These are phyloP conservation scores for Talaromyces thailandensis DNA, from an alignment of 495 filamentous ascomycete species.

Conservation along the genomic window DNA sequence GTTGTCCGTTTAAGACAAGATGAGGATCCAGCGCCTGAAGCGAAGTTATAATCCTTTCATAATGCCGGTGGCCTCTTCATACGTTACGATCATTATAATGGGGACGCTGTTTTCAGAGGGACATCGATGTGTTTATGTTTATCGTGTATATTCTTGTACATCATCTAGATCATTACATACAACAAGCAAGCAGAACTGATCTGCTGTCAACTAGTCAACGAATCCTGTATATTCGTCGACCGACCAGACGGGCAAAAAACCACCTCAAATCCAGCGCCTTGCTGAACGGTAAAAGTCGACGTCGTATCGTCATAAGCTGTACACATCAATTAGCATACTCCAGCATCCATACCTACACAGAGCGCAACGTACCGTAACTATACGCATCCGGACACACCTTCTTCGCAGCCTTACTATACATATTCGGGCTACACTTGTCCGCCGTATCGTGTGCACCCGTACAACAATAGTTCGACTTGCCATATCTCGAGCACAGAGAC, in stretches of 20 bases:
- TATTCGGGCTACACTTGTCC: constrained; percentile 46
- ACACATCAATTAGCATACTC: constrained; percentile 2
- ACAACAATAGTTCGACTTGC: constrained; percentile 56
- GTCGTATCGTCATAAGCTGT: constrained; percentile 62
- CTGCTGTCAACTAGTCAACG: background rate
- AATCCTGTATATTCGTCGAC: constrained; percentile 56
- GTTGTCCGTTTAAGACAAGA: constrained; percentile 40
- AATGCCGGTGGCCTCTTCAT: background rate
- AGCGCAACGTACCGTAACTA: constrained; percentile 42
- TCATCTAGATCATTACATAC: background rate
- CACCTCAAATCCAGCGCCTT: constrained; percentile 65
- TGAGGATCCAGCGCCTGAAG: constrained; percentile 10
- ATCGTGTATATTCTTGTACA: background rate
- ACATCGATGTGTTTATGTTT: background rate
- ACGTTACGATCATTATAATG: background rate
- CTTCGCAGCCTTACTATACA: constrained; percentile 59
- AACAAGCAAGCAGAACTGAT: background rate
- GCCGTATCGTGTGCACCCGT: constrained; percentile 51
- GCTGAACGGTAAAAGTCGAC: constrained; percentile 67
- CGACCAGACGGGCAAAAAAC: constrained; percentile 63
- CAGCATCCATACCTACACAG: background rate
- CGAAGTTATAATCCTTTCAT: background rate
- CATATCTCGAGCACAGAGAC: constrained; percentile 56
- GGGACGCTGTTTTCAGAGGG: background rate
- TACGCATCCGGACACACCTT: constrained; percentile 74